These are phyloP conservation scores for Endogone sp. DNA, from an alignment of 192 early-diverging fungal species.

Conservation along the genomic window DNA sequence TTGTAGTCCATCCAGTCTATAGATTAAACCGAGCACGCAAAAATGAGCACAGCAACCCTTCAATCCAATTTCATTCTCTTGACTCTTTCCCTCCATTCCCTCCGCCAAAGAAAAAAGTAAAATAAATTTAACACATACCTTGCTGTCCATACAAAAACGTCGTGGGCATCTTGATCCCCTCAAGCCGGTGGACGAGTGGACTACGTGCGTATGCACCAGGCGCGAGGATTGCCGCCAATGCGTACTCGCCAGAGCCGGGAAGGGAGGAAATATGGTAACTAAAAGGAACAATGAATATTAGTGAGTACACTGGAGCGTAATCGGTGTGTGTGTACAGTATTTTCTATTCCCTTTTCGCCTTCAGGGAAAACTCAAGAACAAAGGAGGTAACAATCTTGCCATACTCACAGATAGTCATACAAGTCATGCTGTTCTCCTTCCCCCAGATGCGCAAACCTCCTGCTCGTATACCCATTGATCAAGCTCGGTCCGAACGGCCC, in stretches of 20 bases:
- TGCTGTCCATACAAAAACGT: slow-evolving; percentile 50
- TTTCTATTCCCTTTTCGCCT: too few species aligned
- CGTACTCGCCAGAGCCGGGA: slow-evolving; percentile 80
- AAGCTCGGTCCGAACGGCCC: slow-evolving; percentile 76
- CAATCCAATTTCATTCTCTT: too few species aligned
- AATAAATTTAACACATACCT: background rate
- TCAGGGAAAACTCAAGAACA: background rate
- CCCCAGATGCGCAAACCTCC: slow-evolving; percentile 63
- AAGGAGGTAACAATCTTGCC: background rate
- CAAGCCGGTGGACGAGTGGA: slow-evolving; percentile 67
- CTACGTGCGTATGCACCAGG: slow-evolving; percentile 81
- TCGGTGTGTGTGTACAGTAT: background rate
- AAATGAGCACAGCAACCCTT: too few species aligned
- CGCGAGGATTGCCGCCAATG: slow-evolving; percentile 65
- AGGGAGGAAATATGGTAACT: slow-evolving; percentile 73
- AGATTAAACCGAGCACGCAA: background rate
- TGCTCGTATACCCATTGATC: slow-evolving; percentile 48
- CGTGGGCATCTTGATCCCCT: slow-evolving; percentile 63
- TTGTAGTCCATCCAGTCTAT: slow-evolving; percentile 89
- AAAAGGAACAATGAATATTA: background rate
- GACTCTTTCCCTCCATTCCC: too few species aligned
- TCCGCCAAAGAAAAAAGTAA: too few species aligned
- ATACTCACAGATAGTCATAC: slow-evolving; percentile 66
- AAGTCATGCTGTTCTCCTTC: slow-evolving; percentile 63
- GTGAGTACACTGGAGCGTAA: background rate